Conservation (phyloP, 257 asterid genomes). For the Solanum habrochaites region DNA sequence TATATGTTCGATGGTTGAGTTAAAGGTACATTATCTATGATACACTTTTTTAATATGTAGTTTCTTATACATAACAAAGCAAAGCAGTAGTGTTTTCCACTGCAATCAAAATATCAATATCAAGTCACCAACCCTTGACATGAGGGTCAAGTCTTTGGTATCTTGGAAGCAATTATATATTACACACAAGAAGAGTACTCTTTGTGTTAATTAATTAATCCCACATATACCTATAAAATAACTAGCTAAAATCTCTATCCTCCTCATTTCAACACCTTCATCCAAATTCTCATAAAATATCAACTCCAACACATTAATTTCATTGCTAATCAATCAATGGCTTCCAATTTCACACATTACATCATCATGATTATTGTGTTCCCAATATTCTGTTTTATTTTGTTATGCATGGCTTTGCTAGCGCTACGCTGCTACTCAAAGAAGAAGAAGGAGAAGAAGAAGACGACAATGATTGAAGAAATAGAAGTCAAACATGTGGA, state of each 20-base stretch:
- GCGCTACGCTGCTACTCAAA: slow-evolving; percentile 22
- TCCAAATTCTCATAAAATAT: background rate
- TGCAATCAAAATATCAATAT: slow-evolving; percentile 2
- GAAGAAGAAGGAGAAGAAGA: slow-evolving; percentile 24
- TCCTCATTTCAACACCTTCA: background rate
- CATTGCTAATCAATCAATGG: background rate
- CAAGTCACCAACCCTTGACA: slow-evolving; percentile 13
- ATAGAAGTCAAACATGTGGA: slow-evolving; percentile 19
- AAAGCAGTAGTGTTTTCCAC: background rate
- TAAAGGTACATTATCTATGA: too few species aligned
- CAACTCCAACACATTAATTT: slow-evolving; percentile 1
- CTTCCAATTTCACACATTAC: background rate
- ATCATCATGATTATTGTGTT: slow-evolving; percentile 23
- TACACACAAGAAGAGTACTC: background rate
- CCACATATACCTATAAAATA: background rate
- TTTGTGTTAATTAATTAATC: background rate
- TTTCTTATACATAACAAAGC: background rate
- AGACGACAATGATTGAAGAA: slow-evolving; percentile 6
- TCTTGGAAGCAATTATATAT: slow-evolving; percentile 33
- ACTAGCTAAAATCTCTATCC: background rate
- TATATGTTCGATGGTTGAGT: too few species aligned
- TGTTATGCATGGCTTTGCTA: slow-evolving; percentile 20
- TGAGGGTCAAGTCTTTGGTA: slow-evolving; percentile 30
- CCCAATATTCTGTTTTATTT: slow-evolving; percentile 20
- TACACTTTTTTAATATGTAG: too few species aligned